These are phyloP conservation scores for Pascua sp. DNA, from an alignment of 1,284 basidiomycete species.

Conservation along the genomic window DNA sequence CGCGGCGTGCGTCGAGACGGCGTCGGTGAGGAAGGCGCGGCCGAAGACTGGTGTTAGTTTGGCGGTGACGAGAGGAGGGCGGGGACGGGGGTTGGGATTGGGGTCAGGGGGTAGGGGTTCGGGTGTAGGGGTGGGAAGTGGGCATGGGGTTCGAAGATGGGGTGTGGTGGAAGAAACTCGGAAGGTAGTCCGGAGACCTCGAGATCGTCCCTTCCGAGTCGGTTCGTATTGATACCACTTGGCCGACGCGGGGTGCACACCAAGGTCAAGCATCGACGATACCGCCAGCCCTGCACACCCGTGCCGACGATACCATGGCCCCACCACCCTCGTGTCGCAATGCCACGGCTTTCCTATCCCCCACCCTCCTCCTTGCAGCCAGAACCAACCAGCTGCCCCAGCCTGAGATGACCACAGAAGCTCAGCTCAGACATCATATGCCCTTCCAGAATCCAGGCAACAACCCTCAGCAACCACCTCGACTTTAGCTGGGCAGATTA, in stretches of 20 bases:
- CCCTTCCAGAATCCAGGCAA: background rate
- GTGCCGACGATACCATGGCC: too few species aligned
- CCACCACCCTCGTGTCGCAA: too few species aligned
- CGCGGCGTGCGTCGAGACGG: slow-evolving; percentile 7
- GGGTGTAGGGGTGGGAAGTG: too few species aligned
- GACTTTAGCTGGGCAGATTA: too few species aligned
- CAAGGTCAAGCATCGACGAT: too few species aligned
- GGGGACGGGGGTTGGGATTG: background rate
- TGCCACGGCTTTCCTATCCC: too few species aligned
- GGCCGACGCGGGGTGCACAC: too few species aligned
- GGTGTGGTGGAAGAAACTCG: background rate
- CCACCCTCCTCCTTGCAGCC: too few species aligned
- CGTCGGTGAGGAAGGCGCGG: slow-evolving; percentile 21
- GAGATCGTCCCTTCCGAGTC: background rate
- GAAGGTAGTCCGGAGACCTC: background rate
- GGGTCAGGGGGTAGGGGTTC: background rate
- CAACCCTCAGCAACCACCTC: background rate
- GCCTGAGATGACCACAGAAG: background rate
- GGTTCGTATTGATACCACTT: too few species aligned
- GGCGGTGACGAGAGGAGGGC: too few species aligned
- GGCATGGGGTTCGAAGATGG: background rate
- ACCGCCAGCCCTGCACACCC: too few species aligned
- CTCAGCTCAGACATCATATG: background rate
- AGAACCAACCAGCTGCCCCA: too few species aligned
- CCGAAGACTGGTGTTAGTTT: slow-evolving; percentile 22